Percentiles rank a stretch among this genome's conserved stretches.
phyloP scores from a whole-genome alignment of 139 green algal genomes.

The Volvox africanus region DNA sequence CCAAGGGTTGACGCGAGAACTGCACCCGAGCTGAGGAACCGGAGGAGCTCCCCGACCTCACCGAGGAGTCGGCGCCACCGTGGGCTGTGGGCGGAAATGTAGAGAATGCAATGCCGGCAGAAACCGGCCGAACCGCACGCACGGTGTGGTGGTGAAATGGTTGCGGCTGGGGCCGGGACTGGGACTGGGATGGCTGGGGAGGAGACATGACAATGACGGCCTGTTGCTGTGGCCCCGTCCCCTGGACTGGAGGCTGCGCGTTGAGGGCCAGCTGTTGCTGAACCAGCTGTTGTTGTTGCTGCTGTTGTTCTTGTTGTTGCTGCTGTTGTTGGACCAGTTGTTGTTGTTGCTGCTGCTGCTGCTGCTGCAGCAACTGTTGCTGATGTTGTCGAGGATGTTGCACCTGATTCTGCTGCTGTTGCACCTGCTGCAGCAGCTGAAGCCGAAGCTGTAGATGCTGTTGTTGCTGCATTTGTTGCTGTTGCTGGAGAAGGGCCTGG shows the following conservation, averaged over 20 bases:
- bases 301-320: not conserved
- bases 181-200: not conserved
- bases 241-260: not conserved
- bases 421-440: not conserved
- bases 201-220: not conserved
- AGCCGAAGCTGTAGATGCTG: not conserved
- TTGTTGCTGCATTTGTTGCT: not conserved
- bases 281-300: not conserved
- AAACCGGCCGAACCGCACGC: not conserved
- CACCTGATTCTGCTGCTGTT: not conserved
- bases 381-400: not conserved
- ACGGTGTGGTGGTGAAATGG: not conserved
- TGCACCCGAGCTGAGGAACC: not conserved
- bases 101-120: not conserved
- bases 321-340: too few relatives aligned
- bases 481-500: not conserved
- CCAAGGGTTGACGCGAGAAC: not conserved
- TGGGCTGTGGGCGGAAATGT: too few relatives aligned
- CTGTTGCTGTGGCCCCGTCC: not conserved
- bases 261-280: not conserved
- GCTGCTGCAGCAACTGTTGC: not conserved
- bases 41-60: not conserved
- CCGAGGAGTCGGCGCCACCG: too few relatives aligned
- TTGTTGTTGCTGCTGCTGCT: not conserved
- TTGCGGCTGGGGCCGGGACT: not conserved